Evolutionary conservation across 257 asterid species (phyloP).

Genomic region (Henckelia pumila): DNA sequence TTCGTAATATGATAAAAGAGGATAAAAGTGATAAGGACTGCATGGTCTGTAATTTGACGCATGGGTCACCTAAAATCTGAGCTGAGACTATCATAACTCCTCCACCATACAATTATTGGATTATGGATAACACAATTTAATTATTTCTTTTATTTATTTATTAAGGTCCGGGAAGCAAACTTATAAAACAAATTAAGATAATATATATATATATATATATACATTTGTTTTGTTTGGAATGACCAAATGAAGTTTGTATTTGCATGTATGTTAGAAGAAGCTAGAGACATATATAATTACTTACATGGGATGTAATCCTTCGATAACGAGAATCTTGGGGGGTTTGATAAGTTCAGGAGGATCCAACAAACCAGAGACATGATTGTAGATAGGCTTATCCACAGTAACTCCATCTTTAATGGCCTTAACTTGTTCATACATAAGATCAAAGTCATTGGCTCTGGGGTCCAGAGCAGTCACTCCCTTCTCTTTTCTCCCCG

Average conservation of each 20-base stretch:
- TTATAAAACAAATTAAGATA: too few relatives aligned
- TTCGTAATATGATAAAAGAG: not conserved
- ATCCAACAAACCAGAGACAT: constrained; percentile 81
- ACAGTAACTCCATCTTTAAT: constrained; percentile 67
- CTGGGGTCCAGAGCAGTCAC: constrained; percentile 93
- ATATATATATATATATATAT: too few relatives aligned
- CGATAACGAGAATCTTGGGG: constrained; percentile 94
- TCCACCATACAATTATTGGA: constrained; percentile 31
- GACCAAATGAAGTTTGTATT: too few relatives aligned
- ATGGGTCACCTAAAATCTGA: constrained; percentile 33
- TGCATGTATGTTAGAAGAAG: too few relatives aligned
- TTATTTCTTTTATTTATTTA: too few relatives aligned
- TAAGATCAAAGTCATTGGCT: constrained; percentile 87
- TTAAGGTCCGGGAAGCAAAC: too few relatives aligned
- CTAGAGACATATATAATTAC: too few relatives aligned
- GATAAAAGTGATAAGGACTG: constrained; percentile 25
- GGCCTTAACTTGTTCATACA: constrained; percentile 90
- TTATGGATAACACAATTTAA: constrained; percentile 23
- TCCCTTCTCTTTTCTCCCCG: constrained; percentile 86
- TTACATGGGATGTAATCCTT: constrained; percentile 98
- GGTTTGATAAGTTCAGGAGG: constrained; percentile 87
- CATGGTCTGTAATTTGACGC: constrained; percentile 17
- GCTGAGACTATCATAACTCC: constrained; percentile 55
- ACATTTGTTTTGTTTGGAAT: too few relatives aligned
- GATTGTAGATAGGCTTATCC: constrained; percentile 84